These are phyloP conservation scores for Pholiota conissans DNA, from an alignment of 768 basidiomycete genomes.

Conservation along the genomic window DNA sequence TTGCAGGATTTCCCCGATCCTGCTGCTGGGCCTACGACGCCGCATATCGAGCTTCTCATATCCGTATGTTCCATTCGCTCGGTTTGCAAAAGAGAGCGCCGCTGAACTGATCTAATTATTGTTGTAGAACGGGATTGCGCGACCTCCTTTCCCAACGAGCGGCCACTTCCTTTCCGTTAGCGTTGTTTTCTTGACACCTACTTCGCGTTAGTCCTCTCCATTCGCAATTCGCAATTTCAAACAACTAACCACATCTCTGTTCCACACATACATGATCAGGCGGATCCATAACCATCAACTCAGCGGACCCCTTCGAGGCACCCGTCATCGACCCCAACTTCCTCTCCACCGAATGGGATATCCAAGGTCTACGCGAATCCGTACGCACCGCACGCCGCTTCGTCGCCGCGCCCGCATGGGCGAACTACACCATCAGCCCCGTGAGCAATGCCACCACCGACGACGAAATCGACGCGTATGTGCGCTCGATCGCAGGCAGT, in stretches of 20 bases:
- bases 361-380: slow-evolving; percentile 25
- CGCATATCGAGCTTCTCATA: slow-evolving; percentile 36
- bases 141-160: slow-evolving; percentile 11
- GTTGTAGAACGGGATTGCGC: slow-evolving; percentile 7
- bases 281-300: slow-evolving; percentile 34
- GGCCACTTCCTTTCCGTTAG: slow-evolving; percentile 24
- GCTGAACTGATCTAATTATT: neutral
- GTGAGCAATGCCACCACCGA: slow-evolving; percentile 24
- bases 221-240: neutral
- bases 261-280: slow-evolving; percentile 23
- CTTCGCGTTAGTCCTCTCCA: slow-evolving; percentile 24
- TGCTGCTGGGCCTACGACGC: slow-evolving; percentile 31
- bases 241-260: neutral
- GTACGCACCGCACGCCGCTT: slow-evolving; percentile 23
- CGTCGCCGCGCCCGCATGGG: slow-evolving; percentile 24
- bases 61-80: slow-evolving; percentile 20
- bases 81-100: neutral
- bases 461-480: slow-evolving; percentile 21
- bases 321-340: slow-evolving; percentile 51
- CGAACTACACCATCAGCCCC: slow-evolving; percentile 22
- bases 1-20: slow-evolving; percentile 32
- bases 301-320: slow-evolving; percentile 39
- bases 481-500: slow-evolving; percentile 17
- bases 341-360: slow-evolving; percentile 30
- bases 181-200: slow-evolving; percentile 21